Conservation (phyloP, 192 early-diverging fungal genomes). For the Coemansia sp. region DNA sequence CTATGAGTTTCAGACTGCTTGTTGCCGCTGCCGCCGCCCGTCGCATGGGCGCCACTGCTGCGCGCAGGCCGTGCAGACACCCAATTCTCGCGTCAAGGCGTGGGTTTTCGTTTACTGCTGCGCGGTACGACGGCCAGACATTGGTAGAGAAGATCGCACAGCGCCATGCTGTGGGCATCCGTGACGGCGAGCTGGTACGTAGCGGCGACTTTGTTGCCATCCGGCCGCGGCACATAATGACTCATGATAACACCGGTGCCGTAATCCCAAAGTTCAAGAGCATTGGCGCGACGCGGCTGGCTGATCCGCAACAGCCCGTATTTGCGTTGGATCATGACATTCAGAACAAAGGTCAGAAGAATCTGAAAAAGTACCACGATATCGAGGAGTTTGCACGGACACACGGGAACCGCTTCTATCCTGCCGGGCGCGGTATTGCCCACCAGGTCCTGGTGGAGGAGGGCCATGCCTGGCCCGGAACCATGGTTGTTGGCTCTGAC, state of each 20-base stretch:
- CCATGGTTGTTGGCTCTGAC: conserved; percentile 95
- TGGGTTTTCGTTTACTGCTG: conserved; percentile 28
- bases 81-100: conserved; percentile 20
- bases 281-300: conserved; percentile 85
- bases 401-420: conserved; percentile 88
- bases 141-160: conserved; percentile 96
- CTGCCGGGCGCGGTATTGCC: conserved; percentile 95
- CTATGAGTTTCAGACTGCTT: conserved; percentile 51
- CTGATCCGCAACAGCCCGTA: conserved; percentile 78
- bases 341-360: conserved; percentile 94
- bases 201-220: conserved; percentile 96
- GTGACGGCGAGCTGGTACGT: conserved; percentile 63
- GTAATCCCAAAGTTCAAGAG: conserved; percentile 91
- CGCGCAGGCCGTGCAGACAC: conserved; percentile 13
- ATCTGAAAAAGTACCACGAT: conserved; percentile 78
- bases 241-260: conserved; percentile 96
- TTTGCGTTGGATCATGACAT: conserved; percentile 99
- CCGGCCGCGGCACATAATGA: conserved; percentile 88
- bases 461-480: conserved; percentile 91
- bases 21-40: conserved; percentile 52
- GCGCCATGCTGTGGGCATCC: conserved; percentile 78
- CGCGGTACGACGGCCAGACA: conserved; percentile 61
- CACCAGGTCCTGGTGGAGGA: conserved; percentile 98
- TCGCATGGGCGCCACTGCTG: conserved; percentile 9
- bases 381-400: conserved; percentile 82